Percentiles rank a stretch among this genome's conserved stretches.
phyloP scores from a whole-genome alignment of 176 grass and related monocot species.

The Triticum timopheevii region DNA sequence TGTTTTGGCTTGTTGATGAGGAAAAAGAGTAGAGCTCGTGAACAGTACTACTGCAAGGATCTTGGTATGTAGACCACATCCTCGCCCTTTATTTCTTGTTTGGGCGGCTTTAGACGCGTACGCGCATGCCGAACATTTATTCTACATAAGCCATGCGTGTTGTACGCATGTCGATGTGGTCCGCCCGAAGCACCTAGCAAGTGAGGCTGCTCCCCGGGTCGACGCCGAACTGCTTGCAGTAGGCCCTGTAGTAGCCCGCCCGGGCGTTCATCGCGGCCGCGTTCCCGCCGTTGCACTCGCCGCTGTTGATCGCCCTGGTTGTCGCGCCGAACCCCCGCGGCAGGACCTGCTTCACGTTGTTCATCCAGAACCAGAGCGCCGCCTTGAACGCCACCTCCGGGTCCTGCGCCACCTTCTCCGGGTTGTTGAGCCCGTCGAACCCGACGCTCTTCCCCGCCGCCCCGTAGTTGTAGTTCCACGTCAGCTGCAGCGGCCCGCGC shows the following conservation, averaged over 20 bases:
- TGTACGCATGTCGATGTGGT: background rate
- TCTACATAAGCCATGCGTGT: background rate
- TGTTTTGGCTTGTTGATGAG: too few species aligned
- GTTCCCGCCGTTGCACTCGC: background rate
- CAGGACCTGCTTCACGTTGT: conserved; percentile 47
- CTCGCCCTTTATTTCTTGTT: background rate
- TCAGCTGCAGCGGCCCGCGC: conserved; percentile 61
- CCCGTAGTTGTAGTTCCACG: conserved; percentile 90
- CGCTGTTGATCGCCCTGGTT: conserved; percentile 49
- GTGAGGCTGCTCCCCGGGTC: conserved; percentile 14
- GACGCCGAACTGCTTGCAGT: conserved; percentile 32
- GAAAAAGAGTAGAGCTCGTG: too few species aligned
- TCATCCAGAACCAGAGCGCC: conserved; percentile 82
- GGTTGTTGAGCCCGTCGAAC: conserved; percentile 63
- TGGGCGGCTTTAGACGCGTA: background rate
- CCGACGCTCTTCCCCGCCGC: conserved; percentile 59
- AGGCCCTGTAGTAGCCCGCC: conserved; percentile 23
- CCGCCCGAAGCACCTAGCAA: background rate
- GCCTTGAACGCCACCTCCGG: conserved; percentile 61
- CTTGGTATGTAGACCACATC: background rate
- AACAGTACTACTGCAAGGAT: too few species aligned
- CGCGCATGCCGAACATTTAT: background rate
- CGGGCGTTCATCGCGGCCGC: background rate
- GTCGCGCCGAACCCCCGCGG: conserved; percentile 61
- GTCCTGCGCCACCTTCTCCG: conserved; percentile 63